Base-by-base conservation (phyloP, 2,329 filamentous ascomycete species). In the Colletotrichum spinosum region DNA sequence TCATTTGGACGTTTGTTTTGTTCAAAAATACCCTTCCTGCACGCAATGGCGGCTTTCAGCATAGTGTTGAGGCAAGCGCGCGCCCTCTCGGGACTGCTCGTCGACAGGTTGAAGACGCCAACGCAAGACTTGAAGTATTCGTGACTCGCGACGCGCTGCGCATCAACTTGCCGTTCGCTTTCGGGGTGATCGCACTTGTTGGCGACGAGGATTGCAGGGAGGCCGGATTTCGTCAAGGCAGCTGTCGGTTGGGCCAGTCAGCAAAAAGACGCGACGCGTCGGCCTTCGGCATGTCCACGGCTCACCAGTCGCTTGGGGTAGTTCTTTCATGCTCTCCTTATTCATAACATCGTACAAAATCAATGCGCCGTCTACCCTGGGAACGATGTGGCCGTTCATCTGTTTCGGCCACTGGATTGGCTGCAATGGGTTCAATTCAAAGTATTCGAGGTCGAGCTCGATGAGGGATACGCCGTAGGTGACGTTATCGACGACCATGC, bases 261-360 rank as follows among this genome's bases (percentile, higher is more conserved):
- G 25, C 25, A 25, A 25, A 25, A 25, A 25, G 42, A 61, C 46
- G 50, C 61, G 44, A 48, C 38, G 45, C 39, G 51, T 54, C 39
- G 9, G 48, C 55, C 33, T 46, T 60, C 15, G 17, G 35, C 15
- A 15, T 8, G 45, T 37, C 50, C 25, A 56, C 59, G 65, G 87
- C 91, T 87, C 84, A 97, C 94, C 89, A 75, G 97, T 83, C 68
- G 92, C 88, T 71, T 91, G 87, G 45, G 92, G 90, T 59, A 97
- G 83, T 66, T 91, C 88, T 65, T 86, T 84, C 71, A 97, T 88
- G 75, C 90, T 95, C 66, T 90, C 88, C 70, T 88, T 86, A 75
- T 92, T 91, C 77, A 89, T 92, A 49, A 97, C 91, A 84, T 97
- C 93, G 83, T 97, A 97, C 53, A 98, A 81, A 64, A 95, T 87